phyloP scores from a whole-genome alignment of 306 rosid species.

The Vigna radiata region DNA sequence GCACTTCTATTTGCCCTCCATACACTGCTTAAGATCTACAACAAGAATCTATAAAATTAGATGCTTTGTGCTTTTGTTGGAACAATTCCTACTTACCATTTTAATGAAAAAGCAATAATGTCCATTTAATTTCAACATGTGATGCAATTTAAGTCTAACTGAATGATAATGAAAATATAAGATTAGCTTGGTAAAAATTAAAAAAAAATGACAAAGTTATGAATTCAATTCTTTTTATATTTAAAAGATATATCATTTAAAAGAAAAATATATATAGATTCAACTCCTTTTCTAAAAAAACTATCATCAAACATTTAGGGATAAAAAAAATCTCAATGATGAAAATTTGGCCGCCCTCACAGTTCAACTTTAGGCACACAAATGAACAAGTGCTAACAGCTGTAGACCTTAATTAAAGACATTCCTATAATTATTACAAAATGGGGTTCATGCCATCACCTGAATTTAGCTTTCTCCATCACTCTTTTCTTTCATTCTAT shows the following conservation, averaged over 20 bases:
- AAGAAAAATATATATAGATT: too few relatives aligned
- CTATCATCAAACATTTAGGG: too few relatives aligned
- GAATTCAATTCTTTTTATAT: too few relatives aligned
- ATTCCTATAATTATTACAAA: constrained; percentile 42
- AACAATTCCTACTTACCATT: not conserved
- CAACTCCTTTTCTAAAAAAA: too few relatives aligned
- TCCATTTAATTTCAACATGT: constrained; percentile 20
- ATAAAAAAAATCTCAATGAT: constrained; percentile 6
- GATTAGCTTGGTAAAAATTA: too few relatives aligned
- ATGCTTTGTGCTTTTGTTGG: constrained; percentile 38
- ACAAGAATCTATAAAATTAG: constrained; percentile 34
- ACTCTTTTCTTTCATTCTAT: constrained; percentile 7
- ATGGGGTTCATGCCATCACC: constrained; percentile 39
- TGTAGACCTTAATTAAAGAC: constrained; percentile 49
- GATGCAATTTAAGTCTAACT: not conserved
- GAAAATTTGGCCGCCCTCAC: constrained; percentile 44
- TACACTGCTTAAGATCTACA: not conserved
- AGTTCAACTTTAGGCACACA: constrained; percentile 47
- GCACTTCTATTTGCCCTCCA: constrained; percentile 42
- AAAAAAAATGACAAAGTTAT: too few relatives aligned
- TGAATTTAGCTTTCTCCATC: not conserved
- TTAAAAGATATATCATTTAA: too few relatives aligned
- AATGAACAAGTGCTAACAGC: constrained; percentile 45
- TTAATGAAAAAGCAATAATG: not conserved
- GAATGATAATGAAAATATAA: not conserved